phyloP scores from a whole-genome alignment of 805 yeast species.

The Saccharomycopsis lassenensis region DNA sequence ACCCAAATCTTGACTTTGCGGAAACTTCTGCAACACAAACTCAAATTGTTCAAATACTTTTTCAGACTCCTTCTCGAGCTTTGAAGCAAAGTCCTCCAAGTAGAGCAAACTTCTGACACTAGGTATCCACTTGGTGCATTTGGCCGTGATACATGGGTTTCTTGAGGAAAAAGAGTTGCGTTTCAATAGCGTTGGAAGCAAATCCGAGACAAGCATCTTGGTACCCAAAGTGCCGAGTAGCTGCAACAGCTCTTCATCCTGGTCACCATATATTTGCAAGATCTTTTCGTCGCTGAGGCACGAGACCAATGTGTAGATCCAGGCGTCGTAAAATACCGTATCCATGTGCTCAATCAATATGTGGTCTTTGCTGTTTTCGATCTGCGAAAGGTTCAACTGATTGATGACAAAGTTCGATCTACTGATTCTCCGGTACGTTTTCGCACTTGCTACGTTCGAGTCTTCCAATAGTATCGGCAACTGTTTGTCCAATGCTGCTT shows the following conservation, averaged over 20 bases:
- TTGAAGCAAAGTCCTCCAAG: neutral
- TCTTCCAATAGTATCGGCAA: conserved; percentile 42
- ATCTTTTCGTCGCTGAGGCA: conserved; percentile 12
- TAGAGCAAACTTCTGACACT: neutral
- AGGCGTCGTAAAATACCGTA: conserved; percentile 30
- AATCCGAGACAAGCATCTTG: too few relatives aligned
- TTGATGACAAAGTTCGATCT: conserved; percentile 9
- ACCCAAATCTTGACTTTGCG: neutral
- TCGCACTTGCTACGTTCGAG: conserved; percentile 14
- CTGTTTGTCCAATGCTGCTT: conserved; percentile 34
- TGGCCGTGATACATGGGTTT: conserved; percentile 13
- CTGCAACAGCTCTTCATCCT: too few relatives aligned
- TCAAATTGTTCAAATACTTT: conserved; percentile 4
- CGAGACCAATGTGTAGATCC: conserved; percentile 24
- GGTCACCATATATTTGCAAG: conserved; percentile 1
- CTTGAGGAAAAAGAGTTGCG: conserved; percentile 12
- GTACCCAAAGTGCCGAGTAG: too few relatives aligned
- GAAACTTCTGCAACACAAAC: neutral
- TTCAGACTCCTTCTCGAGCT: conserved; percentile 6
- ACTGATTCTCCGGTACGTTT: conserved; percentile 3
- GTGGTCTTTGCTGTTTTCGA: conserved; percentile 19
- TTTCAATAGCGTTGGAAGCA: conserved; percentile 7
- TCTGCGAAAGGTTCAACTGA: conserved; percentile 18
- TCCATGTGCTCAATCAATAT: conserved; percentile 28
- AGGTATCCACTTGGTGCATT: conserved; percentile 11